Percentiles rank a stretch among this genome's conserved stretches.
These are phyloP conservation scores for Tephrocybe sp. DNA, from an alignment of 768 basidiomycete genomes.

Conservation along the genomic window DNA sequence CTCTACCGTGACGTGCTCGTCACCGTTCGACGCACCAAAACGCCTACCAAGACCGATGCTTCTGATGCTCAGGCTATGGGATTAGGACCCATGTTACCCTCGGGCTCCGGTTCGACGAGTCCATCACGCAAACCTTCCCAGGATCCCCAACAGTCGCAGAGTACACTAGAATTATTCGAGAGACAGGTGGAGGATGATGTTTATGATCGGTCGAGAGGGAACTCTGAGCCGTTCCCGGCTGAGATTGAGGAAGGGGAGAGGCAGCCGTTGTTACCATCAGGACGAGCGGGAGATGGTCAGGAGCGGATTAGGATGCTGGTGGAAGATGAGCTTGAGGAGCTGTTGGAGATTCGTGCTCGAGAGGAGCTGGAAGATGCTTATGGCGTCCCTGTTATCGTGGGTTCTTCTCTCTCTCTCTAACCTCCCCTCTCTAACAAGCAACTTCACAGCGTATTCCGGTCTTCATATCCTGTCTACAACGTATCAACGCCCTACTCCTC, in stretches of 20 bases:
- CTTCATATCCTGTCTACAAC: constrained; percentile 74
- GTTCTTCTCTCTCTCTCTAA: constrained; percentile 26
- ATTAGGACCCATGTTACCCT: neutral
- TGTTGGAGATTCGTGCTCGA: constrained; percentile 59
- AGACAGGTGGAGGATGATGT: constrained; percentile 17
- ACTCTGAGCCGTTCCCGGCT: neutral
- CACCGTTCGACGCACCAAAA: constrained; percentile 19
- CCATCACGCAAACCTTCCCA: neutral
- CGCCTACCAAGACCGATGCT: neutral
- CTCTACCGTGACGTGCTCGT: constrained; percentile 72
- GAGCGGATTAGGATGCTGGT: constrained; percentile 37
- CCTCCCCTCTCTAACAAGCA: constrained; percentile 3
- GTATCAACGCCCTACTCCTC: constrained; percentile 70
- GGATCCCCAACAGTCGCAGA: constrained; percentile 1
- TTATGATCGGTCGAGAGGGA: neutral
- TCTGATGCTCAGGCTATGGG: neutral
- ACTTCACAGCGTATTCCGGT: constrained; percentile 69
- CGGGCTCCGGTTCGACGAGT: neutral
- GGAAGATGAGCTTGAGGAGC: constrained; percentile 63
- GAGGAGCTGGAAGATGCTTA: constrained; percentile 81
- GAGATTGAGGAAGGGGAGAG: constrained; percentile 28
- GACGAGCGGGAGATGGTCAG: constrained; percentile 8
- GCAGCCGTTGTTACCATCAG: constrained; percentile 30
- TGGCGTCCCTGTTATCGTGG: constrained; percentile 74
- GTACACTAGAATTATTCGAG: constrained; percentile 16